These are phyloP conservation scores for Cryptococcus wingfieldii DNA, from an alignment of 1,284 basidiomycete genomes.

Conservation along the genomic window DNA sequence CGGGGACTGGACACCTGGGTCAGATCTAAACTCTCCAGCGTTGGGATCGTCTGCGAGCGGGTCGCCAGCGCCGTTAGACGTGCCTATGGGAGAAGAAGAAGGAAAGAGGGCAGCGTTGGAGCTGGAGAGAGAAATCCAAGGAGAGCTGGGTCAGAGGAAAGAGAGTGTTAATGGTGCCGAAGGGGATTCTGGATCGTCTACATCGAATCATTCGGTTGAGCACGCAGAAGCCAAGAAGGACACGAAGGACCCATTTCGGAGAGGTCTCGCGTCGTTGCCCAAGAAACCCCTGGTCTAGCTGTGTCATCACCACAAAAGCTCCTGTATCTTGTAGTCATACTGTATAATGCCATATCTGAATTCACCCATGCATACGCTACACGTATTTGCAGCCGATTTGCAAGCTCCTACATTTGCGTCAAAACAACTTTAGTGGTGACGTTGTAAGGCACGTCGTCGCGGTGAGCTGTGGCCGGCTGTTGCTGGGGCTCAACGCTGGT, in stretches of 20 bases:
- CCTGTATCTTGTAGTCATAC: neutral
- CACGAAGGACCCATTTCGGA: conserved; percentile 15
- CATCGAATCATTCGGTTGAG: neutral
- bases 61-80: conserved; percentile 14
- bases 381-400: no score
- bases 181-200: neutral
- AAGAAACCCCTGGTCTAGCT: conserved; percentile 31
- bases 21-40: conserved; percentile 1
- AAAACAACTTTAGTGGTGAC: no score
- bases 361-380: no score
- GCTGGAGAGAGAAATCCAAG: conserved; percentile 24
- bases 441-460: no score
- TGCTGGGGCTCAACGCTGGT: neutral
- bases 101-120: conserved; percentile 23
- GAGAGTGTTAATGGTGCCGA: neutral
- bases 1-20: conserved; percentile 28
- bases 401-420: no score
- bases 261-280: conserved; percentile 36
- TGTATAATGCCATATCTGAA: neutral
- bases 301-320: neutral
- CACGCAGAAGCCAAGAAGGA: neutral
- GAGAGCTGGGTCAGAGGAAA: conserved; percentile 7
- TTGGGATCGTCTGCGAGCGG: conserved; percentile 3
- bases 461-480: neutral
- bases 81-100: conserved; percentile 11